phyloP scores from a whole-genome alignment of 139 green algal genomes.

The Edaphochlamys debaryana region DNA sequence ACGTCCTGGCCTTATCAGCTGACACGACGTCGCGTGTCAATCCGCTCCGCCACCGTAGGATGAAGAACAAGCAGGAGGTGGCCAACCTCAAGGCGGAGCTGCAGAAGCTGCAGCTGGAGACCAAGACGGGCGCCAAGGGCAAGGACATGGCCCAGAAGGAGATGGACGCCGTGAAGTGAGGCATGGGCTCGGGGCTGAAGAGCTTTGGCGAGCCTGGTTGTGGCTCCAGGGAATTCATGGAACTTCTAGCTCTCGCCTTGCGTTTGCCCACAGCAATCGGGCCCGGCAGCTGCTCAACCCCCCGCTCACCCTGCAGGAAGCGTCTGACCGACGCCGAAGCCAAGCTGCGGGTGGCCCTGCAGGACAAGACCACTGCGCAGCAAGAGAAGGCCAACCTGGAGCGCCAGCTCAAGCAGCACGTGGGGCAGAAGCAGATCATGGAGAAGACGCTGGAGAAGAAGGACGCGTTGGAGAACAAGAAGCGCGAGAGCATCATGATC shows the following conservation, averaged over 20 bases:
- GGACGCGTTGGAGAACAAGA: constrained; percentile 72
- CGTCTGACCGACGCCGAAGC: constrained; percentile 70
- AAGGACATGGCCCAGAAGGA: constrained; percentile 77
- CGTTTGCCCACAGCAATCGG: too few relatives aligned
- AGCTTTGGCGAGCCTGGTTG: too few relatives aligned
- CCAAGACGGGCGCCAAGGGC: constrained; percentile 73
- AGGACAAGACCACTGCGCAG: constrained; percentile 68
- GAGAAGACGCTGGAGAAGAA: constrained; percentile 79
- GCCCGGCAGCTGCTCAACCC: too few relatives aligned
- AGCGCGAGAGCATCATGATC: constrained; percentile 85
- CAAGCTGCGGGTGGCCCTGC: constrained; percentile 72
- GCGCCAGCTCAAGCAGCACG: constrained; percentile 80
- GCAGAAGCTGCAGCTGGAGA: constrained; percentile 73
- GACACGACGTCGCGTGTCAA: too few relatives aligned
- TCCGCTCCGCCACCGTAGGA: neutral
- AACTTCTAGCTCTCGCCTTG: too few relatives aligned
- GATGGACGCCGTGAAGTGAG: constrained; percentile 71
- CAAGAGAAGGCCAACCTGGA: constrained; percentile 83
- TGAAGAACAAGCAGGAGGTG: constrained; percentile 74
- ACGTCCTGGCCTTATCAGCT: too few relatives aligned
- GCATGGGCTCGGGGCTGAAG: too few relatives aligned
- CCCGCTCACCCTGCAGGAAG: constrained; percentile 67
- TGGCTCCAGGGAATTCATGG: too few relatives aligned
- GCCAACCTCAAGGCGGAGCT: constrained; percentile 56
- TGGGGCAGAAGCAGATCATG: constrained; percentile 69